Evolutionary conservation across 805 yeast genomes (phyloP).

Genomic region (Helenozyma baotianmanensis): DNA sequence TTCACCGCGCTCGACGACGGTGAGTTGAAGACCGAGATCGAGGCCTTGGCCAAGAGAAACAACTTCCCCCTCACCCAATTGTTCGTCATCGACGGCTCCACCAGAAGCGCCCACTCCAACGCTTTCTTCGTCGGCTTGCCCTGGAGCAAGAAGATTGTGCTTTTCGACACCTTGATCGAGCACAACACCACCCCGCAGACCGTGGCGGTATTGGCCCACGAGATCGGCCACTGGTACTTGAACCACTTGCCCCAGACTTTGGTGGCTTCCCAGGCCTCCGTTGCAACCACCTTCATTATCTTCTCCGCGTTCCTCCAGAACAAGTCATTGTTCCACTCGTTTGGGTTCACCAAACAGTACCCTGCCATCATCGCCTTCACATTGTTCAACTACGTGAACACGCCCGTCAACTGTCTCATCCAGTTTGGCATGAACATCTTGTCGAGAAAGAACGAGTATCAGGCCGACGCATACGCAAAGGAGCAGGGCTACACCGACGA

Average conservation of each 20-base stretch:
- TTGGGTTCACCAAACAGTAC: conserved; percentile 62
- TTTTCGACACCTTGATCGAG: conserved; percentile 85
- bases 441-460: conserved; percentile 84
- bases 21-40: conserved; percentile 76
- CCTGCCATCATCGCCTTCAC: conserved; percentile 82
- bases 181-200: conserved; percentile 74
- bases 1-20: conserved; percentile 88
- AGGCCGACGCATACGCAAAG: conserved; percentile 87
- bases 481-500: conserved; percentile 65
- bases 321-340: conserved; percentile 67
- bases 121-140: conserved; percentile 97
- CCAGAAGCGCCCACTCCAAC: conserved; percentile 92
- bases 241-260: conserved; percentile 82
- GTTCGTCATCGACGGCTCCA: conserved; percentile 94
- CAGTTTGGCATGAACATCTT: conserved; percentile 64
- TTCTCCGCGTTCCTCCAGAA: conserved; percentile 81
- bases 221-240: conserved; percentile 96
- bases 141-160: conserved; percentile 93
- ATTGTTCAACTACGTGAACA: conserved; percentile 70
- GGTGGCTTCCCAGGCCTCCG: conserved; percentile 57
- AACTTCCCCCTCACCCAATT: conserved; percentile 83
- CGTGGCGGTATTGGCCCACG: conserved; percentile 96
- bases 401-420: conserved; percentile 69
- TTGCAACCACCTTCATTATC: conserved; percentile 60
- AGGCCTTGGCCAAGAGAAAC: conserved; percentile 67